phyloP scores from a whole-genome alignment of 176 grass and related monocot species.

The Bonia amplexicaulis region DNA sequence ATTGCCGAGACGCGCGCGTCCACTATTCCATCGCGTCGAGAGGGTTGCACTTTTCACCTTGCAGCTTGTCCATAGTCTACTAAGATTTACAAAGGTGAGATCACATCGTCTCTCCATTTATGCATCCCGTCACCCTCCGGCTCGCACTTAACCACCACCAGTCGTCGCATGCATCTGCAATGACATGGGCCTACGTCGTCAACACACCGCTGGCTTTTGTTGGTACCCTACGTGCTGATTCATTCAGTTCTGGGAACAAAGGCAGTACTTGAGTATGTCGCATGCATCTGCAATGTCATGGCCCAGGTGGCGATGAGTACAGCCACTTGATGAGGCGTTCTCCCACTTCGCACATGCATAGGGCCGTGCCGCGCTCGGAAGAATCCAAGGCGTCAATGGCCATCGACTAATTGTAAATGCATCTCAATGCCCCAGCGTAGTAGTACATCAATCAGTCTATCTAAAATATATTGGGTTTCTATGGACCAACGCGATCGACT shows the following conservation, averaged over 20 bases:
- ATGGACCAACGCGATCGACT: background rate
- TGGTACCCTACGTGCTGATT: background rate
- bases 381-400: slow-evolving; percentile 21
- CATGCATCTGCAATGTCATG: background rate
- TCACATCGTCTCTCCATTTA: background rate
- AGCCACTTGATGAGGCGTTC: background rate
- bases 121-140: background rate
- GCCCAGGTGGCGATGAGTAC: background rate
- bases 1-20: background rate
- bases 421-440: background rate
- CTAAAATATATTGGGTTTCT: background rate
- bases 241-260: background rate
- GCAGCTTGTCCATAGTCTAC: background rate
- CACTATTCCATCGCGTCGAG: slow-evolving; percentile 2
- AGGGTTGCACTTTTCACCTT: background rate
- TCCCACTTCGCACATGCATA: slow-evolving; percentile 14
- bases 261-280: background rate
- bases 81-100: background rate
- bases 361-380: slow-evolving; percentile 4
- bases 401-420: background rate
- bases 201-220: background rate
- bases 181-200: too few species aligned
- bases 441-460: background rate
- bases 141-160: background rate
- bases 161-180: background rate